These are phyloP conservation scores for Smallanthus sonchifolius DNA, from an alignment of 129 eudicot species.

Conservation along the genomic window DNA sequence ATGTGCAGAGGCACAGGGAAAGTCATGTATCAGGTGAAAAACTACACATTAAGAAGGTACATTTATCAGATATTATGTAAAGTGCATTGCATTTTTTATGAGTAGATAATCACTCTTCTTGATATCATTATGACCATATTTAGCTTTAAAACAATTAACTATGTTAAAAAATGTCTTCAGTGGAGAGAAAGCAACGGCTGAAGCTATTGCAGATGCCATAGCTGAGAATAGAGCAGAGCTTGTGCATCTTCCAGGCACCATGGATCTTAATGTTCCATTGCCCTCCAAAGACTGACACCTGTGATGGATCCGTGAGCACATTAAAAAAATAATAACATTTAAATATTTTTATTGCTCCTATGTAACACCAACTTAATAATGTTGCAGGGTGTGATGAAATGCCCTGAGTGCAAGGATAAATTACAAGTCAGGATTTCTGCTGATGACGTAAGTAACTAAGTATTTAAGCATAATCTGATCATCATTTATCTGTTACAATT, in stretches of 20 bases:
- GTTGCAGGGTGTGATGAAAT: constrained; percentile 88
- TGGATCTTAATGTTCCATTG: constrained; percentile 72
- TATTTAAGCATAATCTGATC: not conserved
- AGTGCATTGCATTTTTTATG: not conserved
- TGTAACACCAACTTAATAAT: constrained; percentile 21
- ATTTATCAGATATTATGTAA: not conserved
- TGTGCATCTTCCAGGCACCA: constrained; percentile 70
- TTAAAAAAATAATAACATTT: not conserved
- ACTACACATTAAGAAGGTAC: constrained; percentile 70
- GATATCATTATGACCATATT: not conserved
- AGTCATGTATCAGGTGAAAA: constrained; percentile 86
- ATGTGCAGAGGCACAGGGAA: constrained; percentile 90
- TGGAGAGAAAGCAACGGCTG: constrained; percentile 91
- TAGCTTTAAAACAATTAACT: not conserved
- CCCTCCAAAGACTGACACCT: constrained; percentile 87
- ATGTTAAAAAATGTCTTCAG: constrained; percentile 29
- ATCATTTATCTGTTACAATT: constrained; percentile 1
- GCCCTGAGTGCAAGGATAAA: constrained; percentile 87
- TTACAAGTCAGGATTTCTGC: constrained; percentile 72
- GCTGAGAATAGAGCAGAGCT: constrained; percentile 81
- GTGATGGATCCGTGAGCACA: constrained; percentile 94
- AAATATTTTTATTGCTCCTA: not conserved
- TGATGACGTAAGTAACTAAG: constrained; percentile 71
- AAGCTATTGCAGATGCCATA: constrained; percentile 76
- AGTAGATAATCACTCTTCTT: not conserved